These are phyloP conservation scores for Hymenoscyphus linearis DNA, from an alignment of 2,329 filamentous ascomycete genomes.

Conservation along the genomic window DNA sequence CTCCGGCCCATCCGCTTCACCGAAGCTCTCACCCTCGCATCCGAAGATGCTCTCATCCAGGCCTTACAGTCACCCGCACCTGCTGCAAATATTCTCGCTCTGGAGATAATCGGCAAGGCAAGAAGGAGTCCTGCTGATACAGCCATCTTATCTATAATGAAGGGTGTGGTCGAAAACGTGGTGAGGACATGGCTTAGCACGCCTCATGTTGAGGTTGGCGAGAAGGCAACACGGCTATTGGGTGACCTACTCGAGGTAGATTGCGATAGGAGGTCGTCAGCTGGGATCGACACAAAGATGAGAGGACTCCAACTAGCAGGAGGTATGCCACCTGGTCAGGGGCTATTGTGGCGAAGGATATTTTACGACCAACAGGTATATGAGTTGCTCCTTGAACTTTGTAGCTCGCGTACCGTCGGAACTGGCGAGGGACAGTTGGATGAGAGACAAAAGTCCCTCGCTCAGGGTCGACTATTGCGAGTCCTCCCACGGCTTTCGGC, in stretches of 20 bases:
- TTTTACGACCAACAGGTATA: conserved; percentile 43
- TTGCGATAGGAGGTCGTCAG: conserved; percentile 36
- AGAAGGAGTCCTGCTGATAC: conserved; percentile 43
- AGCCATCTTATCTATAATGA: conserved; percentile 45
- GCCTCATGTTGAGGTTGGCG: conserved; percentile 50
- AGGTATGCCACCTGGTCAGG: conserved; percentile 43
- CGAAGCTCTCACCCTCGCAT: conserved; percentile 46
- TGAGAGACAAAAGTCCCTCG: conserved; percentile 31
- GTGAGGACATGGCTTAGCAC: conserved; percentile 48
- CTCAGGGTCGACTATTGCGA: conserved; percentile 30
- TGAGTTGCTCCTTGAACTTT: conserved; percentile 40
- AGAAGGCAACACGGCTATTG: conserved; percentile 46
- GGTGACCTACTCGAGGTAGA: conserved; percentile 52
- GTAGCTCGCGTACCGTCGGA: conserved; percentile 24
- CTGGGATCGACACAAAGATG: conserved; percentile 24
- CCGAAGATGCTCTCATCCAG: conserved; percentile 44
- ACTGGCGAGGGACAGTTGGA: conserved; percentile 22
- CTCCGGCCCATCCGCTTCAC: conserved; percentile 48
- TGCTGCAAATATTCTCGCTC: conserved; percentile 52
- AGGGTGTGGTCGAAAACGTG: conserved; percentile 43
- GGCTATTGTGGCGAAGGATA: conserved; percentile 48
- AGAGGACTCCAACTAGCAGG: conserved; percentile 35
- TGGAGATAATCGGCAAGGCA: conserved; percentile 53
- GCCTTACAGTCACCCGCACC: conserved; percentile 50
- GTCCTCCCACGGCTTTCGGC: conserved; percentile 30